A percentile compares a stretch with the other conserved stretches of the same genome.
phyloP scores from a whole-genome alignment of 805 yeast species.

The Starmerella floris region DNA sequence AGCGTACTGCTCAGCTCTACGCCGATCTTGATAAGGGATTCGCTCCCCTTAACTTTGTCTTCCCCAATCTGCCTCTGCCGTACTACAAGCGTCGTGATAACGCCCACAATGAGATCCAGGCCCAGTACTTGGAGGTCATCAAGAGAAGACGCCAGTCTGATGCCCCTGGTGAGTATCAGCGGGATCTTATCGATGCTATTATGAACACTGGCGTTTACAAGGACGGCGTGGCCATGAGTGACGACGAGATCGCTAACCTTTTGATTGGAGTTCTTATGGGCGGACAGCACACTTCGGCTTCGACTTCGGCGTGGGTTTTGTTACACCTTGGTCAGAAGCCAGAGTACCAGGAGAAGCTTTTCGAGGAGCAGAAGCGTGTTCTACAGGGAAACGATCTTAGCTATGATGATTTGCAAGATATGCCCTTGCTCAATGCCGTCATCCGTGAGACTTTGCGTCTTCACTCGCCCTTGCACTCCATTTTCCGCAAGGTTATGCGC shows the following conservation, averaged over 20 bases:
- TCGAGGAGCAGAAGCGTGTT: conserved; percentile 56
- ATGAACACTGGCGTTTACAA: conserved; percentile 74
- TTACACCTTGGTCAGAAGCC: conserved; percentile 83
- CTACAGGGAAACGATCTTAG: conserved; percentile 40
- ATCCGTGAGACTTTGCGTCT: conserved; percentile 89
- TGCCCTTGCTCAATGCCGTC: conserved; percentile 69
- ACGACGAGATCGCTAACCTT: conserved; percentile 84
- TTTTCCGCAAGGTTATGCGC: conserved; percentile 78
- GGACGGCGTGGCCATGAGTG: conserved; percentile 90
- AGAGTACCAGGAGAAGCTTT: conserved; percentile 69
- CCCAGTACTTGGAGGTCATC: conserved; percentile 70
- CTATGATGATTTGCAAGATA: conserved; percentile 68
- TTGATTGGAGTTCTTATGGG: conserved; percentile 96
- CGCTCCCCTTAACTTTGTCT: conserved; percentile 89
- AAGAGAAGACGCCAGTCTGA: conserved; percentile 45
- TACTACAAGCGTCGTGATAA: conserved; percentile 70
- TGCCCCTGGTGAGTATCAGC: conserved; percentile 57
- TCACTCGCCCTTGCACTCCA: conserved; percentile 93
- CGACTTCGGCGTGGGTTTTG: conserved; percentile 91
- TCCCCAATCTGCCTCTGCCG: conserved; percentile 85
- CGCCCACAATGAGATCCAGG: conserved; percentile 72
- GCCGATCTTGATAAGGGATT: conserved; percentile 93
- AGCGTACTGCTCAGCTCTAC: conserved; percentile 71
- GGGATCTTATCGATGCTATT: conserved; percentile 81
- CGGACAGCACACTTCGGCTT: conserved; percentile 95